Evolutionary conservation across 2,329 filamentous ascomycete genomes (phyloP).

Genomic region (Fusarium sterilihyphosum): DNA sequence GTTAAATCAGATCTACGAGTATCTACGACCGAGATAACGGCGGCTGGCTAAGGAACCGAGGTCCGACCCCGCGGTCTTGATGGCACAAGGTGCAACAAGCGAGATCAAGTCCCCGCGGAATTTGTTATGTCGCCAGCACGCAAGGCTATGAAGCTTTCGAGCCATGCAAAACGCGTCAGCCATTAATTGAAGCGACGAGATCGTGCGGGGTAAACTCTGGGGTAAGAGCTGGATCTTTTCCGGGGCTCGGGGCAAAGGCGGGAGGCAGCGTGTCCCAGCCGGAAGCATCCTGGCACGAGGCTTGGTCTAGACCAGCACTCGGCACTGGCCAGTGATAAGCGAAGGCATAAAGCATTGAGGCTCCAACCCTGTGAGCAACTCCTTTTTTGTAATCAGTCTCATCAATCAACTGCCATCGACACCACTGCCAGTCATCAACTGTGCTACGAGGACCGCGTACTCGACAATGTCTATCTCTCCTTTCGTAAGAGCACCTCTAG

Average conservation of each 20-base stretch:
- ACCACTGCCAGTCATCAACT: background rate
- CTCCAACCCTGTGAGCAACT: background rate
- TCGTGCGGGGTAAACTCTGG: background rate
- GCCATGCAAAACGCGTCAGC: background rate
- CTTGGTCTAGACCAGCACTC: background rate
- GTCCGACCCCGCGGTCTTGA: background rate
- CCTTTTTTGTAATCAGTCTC: background rate
- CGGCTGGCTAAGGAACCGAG: background rate
- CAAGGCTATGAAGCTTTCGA: background rate
- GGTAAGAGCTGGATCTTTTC: background rate
- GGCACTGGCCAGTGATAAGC: background rate
- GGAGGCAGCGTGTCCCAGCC: background rate
- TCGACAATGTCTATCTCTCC: background rate
- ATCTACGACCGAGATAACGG: accelerated
- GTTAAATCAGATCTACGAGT: background rate
- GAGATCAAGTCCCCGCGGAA: background rate
- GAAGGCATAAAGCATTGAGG: background rate
- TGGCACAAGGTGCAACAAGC: background rate
- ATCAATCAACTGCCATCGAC: background rate
- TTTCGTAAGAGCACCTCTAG: background rate
- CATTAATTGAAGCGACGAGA: background rate
- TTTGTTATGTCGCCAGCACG: accelerated
- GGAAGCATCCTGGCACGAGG: background rate
- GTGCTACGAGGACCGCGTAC: background rate
- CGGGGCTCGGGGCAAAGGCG: background rate